phyloP scores from a whole-genome alignment of 208 protist species.

The Phytomonas sp. region DNA sequence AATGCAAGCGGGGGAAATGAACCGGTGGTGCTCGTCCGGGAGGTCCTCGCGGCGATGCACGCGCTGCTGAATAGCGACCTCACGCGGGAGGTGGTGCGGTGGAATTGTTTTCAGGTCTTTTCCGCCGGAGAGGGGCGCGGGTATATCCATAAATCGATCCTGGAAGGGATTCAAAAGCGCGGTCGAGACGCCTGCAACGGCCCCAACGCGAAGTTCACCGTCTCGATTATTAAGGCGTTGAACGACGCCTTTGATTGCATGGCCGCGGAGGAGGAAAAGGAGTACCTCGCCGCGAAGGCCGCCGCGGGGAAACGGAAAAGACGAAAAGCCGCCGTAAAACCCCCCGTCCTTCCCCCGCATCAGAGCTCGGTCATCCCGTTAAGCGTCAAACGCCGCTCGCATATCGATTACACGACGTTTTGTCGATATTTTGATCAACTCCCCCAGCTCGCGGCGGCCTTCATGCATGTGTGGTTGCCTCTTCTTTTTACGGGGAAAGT shows the following conservation, averaged over 20 bases:
- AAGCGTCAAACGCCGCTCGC: constrained; percentile 51
- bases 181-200: constrained; percentile 27
- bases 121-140: constrained; percentile 40
- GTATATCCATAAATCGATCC: constrained; percentile 66
- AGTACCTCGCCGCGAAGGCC: constrained; percentile 33
- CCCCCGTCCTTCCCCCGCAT: constrained; percentile 28
- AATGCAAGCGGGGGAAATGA: constrained; percentile 1
- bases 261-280: constrained; percentile 51
- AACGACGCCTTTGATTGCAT: constrained; percentile 48
- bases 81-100: constrained; percentile 45
- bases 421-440: constrained; percentile 59
- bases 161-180: constrained; percentile 24
- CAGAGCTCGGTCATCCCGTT: constrained; percentile 64
- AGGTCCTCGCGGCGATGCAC: constrained; percentile 53
- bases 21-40: constrained; percentile 21
- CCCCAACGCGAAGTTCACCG: constrained; percentile 21
- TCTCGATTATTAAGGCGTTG: constrained; percentile 59
- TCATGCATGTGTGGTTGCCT: constrained; percentile 63
- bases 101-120: constrained; percentile 53
- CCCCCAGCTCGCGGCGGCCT: constrained; percentile 53
- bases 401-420: constrained; percentile 55
- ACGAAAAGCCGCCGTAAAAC: constrained; percentile 19
- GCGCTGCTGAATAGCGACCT: constrained; percentile 46
- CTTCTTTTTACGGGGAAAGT: constrained; percentile 25
- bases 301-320: constrained; percentile 37